Base-by-base conservation (phyloP, 352 stramenopile species). In the Aphanomyces invadans region DNA sequence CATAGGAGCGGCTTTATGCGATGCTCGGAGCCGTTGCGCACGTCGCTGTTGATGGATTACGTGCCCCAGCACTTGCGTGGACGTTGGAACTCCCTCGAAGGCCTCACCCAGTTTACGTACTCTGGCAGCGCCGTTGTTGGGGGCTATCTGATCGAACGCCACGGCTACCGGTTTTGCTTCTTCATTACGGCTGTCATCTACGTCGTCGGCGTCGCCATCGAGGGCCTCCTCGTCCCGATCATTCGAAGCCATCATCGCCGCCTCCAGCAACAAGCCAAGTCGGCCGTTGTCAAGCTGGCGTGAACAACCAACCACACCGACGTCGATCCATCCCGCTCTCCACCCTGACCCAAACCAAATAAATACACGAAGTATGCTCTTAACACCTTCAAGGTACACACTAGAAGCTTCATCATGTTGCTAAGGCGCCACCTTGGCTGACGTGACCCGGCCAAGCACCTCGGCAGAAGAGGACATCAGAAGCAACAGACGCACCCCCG, bases 141-240 rank as follows among this genome's bases (percentile, higher is more conserved):
- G 38, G 83, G 83, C 28, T 92, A 80, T 48, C 65, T 92, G 53
- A 88, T 92, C 53, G 83, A 92, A 71, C 77, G 72, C 19, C 88
- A 88, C 69, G 80, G 73, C 51, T 92, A 92, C 69, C 81, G 83
- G 55, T 79, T 59, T 70, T 92, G 83, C 68, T 92, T 92, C 60
- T 73, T 83, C n/a, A 89, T 92, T 72, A 92, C 83, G 65, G 81
- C 75, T 23, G 54, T 81, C 17, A 82, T 92, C 32, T 92, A 92
- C 72, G 70, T 73, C 28, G 57, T 69, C 15, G 83, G 83, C 12
- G 53, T 92, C 33, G 63, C 61, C 3, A 56, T 92, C 31, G 83
- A 92, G 64, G 66, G 80, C 44, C 53, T 89, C 21, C 68, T 90
- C 15, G 62, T 92, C 19, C 83, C 81, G 2, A 36, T 67, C 19